Base-by-base conservation (phyloP, 495 filamentous ascomycete genomes). In the Xylaria intraflava region DNA sequence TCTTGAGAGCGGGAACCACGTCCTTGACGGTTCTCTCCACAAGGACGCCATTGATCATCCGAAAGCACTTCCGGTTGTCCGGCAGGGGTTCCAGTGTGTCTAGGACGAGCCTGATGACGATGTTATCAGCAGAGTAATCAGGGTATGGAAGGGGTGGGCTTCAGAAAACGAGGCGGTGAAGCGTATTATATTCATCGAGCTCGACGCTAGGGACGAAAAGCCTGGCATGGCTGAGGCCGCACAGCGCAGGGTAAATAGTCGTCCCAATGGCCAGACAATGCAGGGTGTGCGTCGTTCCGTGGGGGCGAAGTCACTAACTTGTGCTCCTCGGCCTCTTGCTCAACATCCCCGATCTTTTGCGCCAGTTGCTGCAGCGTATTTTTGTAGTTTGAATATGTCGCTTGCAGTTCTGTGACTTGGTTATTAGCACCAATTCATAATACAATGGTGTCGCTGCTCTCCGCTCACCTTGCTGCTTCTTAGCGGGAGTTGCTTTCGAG, bases 251-350 rank as follows among this genome's bases (percentile, higher is more conserved):
- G 41, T 19, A 38, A 44, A 43, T 41, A 36, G 31, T 58, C 48
- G 54, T 29, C 50, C 33, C 53, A 55, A 49, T 55, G 22, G n/a
- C 33, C 36, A 58, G 23, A 17, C 51, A 49, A 65, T 62, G 59
- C 60, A 56, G 62, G 39, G 29, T 44, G 53, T 27, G 49, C 17
- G 44, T 49, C 40, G 33, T 11, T 19, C 27, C 44, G 17, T 42
- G 20, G 23, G 26, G 16, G 38, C 23, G 42, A 52, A 27, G 47
- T 47, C 40, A 76, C 87, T 71, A 70, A 98, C 93, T 93, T 97
- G 75, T 98, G 93, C 68, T 98, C 93, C 69, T 98, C 93, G 23
- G 88, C 83, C 62, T 98, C 93, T 65, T 94, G 88, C 71, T 98
- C 93, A 47, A 98, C 86, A 65, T 96, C 90, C 7, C 93, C 93